Evolutionary conservation across 2,329 filamentous ascomycete genomes (phyloP).

Genomic region (Rhynchosporium secalis): DNA sequence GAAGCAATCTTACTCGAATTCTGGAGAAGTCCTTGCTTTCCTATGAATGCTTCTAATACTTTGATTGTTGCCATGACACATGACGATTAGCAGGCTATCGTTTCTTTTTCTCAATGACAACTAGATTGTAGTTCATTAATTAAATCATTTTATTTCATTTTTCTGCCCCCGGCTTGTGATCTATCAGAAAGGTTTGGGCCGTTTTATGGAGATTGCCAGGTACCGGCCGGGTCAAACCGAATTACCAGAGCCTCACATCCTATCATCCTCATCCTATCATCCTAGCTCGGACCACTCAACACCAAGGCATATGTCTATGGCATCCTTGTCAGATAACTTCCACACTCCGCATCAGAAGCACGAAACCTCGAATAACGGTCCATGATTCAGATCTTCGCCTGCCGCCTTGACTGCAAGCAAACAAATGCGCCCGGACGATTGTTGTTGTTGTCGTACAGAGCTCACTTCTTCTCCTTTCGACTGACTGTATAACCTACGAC

Average conservation of each 20-base stretch:
- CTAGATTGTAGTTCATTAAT: too few species aligned
- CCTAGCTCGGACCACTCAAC: constrained; percentile 7
- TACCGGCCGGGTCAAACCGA: constrained; percentile 3
- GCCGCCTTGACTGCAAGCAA: constrained; percentile 11
- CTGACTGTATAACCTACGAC: neutral
- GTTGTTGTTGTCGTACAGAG: neutral
- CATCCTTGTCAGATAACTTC: constrained; percentile 10
- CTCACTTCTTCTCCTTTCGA: constrained; percentile 4
- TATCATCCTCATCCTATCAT: constrained; percentile 3
- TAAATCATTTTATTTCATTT: neutral
- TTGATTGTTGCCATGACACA: neutral
- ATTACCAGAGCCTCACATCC: neutral
- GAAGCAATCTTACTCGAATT: constrained; percentile 2
- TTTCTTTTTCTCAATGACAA: neutral
- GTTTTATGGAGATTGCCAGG: constrained; percentile 11
- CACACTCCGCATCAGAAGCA: constrained; percentile 9
- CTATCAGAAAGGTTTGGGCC: constrained; percentile 14
- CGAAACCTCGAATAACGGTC: constrained; percentile 10
- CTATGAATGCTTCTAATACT: neutral
- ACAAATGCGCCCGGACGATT: constrained; percentile 12
- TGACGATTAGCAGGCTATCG: neutral
- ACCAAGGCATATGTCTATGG: constrained; percentile 13
- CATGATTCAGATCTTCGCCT: constrained; percentile 9
- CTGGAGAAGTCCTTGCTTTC: neutral
- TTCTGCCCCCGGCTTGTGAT: neutral